phyloP scores from a whole-genome alignment of 2,329 filamentous ascomycete species.

The Leptoxyphium fumago region DNA sequence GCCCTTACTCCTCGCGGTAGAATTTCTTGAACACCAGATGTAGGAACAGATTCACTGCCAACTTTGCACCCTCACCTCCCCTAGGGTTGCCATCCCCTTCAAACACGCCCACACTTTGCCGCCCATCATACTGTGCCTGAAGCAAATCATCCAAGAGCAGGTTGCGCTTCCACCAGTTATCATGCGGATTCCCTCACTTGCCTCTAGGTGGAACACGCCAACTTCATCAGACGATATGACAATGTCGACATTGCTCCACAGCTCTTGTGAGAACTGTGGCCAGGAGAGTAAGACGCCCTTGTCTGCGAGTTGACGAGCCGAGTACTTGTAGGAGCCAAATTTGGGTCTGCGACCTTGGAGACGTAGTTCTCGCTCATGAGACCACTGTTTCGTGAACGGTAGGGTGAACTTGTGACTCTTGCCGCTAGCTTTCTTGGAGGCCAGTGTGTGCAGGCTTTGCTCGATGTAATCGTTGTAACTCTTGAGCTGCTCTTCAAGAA shows the following conservation, averaged over 20 bases:
- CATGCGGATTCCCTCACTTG: conserved; percentile 82
- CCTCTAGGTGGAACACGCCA: conserved; percentile 85
- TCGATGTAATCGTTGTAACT: conserved; percentile 99
- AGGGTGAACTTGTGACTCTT: conserved; percentile 66
- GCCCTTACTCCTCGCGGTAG: conserved; percentile 41
- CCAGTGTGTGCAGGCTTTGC: conserved; percentile 90
- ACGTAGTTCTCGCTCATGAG: conserved; percentile 91
- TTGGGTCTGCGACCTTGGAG: conserved; percentile 86
- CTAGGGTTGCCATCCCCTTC: conserved; percentile 31
- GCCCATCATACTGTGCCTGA: conserved; percentile 93
- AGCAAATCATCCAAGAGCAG: conserved; percentile 85
- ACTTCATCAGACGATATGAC: conserved; percentile 92
- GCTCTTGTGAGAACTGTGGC: conserved; percentile 64
- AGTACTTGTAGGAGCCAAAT: conserved; percentile 97
- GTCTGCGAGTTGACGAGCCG: conserved; percentile 71
- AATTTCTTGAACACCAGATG: conserved; percentile 99
- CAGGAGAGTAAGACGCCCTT: conserved; percentile 92
- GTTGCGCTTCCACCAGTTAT: conserved; percentile 79
- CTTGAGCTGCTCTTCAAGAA: conserved; percentile 88
- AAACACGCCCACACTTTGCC: conserved; percentile 91
- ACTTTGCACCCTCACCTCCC: conserved; percentile 41
- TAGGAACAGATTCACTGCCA: conserved; percentile 93
- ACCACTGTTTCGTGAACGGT: conserved; percentile 97
- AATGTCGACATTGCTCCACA: conserved; percentile 85
- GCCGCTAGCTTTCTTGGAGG: conserved; percentile 82